Evolutionary conservation across 129 eudicot species (phyloP), one percentile per base, ranked within the genome.

Genomic region (Flaveria trinervia): DNA sequence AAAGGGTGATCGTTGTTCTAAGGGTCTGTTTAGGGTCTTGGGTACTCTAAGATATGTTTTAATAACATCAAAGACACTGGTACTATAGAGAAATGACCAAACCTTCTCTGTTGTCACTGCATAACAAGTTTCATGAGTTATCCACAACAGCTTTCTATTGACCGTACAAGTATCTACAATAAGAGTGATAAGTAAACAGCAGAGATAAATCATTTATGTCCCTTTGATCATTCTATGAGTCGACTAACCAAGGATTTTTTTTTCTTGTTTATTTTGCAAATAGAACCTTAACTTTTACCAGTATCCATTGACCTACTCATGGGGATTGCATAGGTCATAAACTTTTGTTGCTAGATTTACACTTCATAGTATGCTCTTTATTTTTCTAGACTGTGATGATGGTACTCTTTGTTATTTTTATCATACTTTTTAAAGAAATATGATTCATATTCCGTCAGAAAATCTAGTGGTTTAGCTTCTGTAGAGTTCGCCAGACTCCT

Each of bases 1-100:
- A 60, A 60, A 60, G 67, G 26, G 67, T 60, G 41, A 60, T 60
- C 25, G 41, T 30, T 30, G 69, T 64, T 64, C 69, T 64, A 16
- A 30, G 46, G 68, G 68, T 13, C 10, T 61, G 41, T 28, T 64
- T 64, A 64, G 69, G 69, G 69, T 59, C 3, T 59, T 10, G 18
- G 39, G 39, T 30, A 64, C 69, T 15, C 10, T 28, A 64, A 28
- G 30, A 13, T 64, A 28, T 7, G 46, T 16, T 44, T 30, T 64
- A 11, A 2, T 64, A 64, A 64, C 45, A 64, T 64, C 46, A 64
- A 64, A 14, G 11, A 28, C 22, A 30, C 16, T 30, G 69, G 39
- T 33, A 64, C 69, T 64, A 30, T 64, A 30, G 46, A 64, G 69
- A 30, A 64, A 64, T 30, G 12, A 16, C 46, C 69, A 28, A 17